Conservation (phyloP, 2,329 filamentous ascomycete genomes). For the Mycosphaerella arachidis region DNA sequence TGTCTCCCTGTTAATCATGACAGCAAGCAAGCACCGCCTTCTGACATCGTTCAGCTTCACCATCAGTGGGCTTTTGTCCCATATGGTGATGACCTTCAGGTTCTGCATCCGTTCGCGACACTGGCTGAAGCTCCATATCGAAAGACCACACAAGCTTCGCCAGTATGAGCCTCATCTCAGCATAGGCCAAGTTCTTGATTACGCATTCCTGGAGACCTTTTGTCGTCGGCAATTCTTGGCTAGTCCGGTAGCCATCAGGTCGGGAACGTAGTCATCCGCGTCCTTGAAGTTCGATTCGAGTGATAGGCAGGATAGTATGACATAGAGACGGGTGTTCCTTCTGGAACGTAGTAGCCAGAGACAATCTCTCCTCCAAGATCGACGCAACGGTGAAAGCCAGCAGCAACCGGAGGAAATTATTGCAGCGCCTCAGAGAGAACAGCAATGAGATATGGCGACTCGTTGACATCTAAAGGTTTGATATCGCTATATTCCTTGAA, state of each 20-base stretch:
- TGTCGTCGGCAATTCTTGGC: conserved; percentile 27
- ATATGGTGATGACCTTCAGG: conserved; percentile 18
- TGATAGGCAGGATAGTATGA: conserved; percentile 24
- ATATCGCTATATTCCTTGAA: conserved; percentile 34
- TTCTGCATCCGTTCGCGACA: conserved; percentile 22
- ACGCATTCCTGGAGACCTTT: conserved; percentile 24
- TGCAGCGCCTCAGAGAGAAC: conserved; percentile 44
- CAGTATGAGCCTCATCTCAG: conserved; percentile 38
- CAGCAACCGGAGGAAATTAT: conserved; percentile 43
- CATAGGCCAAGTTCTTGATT: conserved; percentile 34
- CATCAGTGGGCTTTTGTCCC: conserved; percentile 13
- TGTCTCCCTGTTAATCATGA: background rate
- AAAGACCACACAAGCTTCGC: conserved; percentile 40
- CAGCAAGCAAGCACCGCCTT: background rate
- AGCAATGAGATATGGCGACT: conserved; percentile 38
- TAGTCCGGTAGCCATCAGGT: conserved; percentile 28
- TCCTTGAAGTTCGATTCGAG: conserved; percentile 25
- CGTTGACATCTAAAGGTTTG: conserved; percentile 21
- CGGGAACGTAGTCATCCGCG: conserved; percentile 27
- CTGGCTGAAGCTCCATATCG: conserved; percentile 33
- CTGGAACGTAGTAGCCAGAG: conserved; percentile 28
- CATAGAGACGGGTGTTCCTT: conserved; percentile 25
- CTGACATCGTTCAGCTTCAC: conserved; percentile 11
- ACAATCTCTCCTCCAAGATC: conserved; percentile 26
- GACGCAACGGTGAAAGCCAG: conserved; percentile 32